phyloP scores from a whole-genome alignment of 352 stramenopile species.

The Thalassiosira exigua region DNA sequence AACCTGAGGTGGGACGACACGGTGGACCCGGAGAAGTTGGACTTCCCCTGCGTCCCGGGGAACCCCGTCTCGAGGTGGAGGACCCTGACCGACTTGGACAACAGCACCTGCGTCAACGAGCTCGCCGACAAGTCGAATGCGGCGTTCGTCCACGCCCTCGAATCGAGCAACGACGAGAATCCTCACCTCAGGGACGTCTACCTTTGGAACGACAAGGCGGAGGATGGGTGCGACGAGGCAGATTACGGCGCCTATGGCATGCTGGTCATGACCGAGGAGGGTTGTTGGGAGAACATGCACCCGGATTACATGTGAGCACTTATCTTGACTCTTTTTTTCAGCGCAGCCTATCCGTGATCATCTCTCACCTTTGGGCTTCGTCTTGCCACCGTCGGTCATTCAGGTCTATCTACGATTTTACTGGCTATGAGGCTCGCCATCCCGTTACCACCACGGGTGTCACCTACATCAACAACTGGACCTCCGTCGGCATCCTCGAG shows the following conservation, averaged over 20 bases:
- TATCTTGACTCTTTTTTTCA: not conserved
- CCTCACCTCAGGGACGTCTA: constrained; percentile 16
- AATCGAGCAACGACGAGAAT: constrained; percentile 33
- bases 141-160: constrained; percentile 8
- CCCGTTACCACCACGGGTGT: constrained; percentile 9
- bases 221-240: constrained; percentile 12
- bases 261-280: constrained; percentile 42
- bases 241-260: constrained; percentile 14
- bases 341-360: too few species aligned
- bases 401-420: constrained; percentile 66
- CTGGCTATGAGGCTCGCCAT: constrained; percentile 39
- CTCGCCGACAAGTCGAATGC: not conserved
- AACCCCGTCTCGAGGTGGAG: constrained; percentile 6
- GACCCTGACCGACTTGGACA: constrained; percentile 6
- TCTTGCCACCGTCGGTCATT: too few species aligned
- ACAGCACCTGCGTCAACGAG: not conserved
- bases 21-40: not conserved
- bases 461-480: constrained; percentile 42
- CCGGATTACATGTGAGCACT: constrained; percentile 63
- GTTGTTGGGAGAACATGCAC: constrained; percentile 68
- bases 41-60: not conserved
- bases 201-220: constrained; percentile 17
- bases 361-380: too few species aligned
- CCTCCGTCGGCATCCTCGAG: constrained; percentile 39
- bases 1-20: constrained; percentile 6